phyloP scores from a whole-genome alignment of 306 rosid species.

The Clitoria ternatea region DNA sequence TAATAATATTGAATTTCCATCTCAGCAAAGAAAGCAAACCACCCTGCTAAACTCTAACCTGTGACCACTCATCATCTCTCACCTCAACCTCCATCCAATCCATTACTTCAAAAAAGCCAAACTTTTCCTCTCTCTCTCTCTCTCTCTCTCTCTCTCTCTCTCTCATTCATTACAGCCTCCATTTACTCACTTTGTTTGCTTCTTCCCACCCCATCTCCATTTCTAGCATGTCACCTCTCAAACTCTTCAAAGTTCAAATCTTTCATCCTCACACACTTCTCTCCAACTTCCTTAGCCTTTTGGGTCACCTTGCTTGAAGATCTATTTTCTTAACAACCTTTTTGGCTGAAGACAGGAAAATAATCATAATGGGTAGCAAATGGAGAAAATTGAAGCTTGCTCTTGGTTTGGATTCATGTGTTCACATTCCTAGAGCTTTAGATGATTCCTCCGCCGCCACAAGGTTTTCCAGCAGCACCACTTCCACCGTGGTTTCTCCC shows the following conservation, averaged over 20 bases:
- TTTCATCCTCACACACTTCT: constrained; percentile 1
- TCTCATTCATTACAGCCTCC: background rate
- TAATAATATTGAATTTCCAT: background rate
- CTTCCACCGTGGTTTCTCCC: constrained; percentile 35
- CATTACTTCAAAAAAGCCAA: constrained; percentile 9
- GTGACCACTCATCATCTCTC: constrained; percentile 8
- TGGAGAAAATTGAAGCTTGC: constrained; percentile 89
- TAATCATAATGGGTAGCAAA: constrained; percentile 52
- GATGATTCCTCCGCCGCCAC: constrained; percentile 43
- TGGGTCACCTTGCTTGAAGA: constrained; percentile 27
- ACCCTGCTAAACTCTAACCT: constrained; percentile 9
- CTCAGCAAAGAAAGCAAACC: constrained; percentile 1
- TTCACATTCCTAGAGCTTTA: constrained; percentile 53
- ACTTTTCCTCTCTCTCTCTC: background rate
- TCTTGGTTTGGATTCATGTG: constrained; percentile 61
- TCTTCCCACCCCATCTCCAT: background rate
- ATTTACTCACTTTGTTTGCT: background rate
- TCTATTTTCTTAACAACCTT: constrained; percentile 28
- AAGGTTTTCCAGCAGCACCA: constrained; percentile 33
- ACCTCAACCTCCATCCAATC: background rate
- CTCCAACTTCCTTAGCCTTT: background rate
- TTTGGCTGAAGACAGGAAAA: background rate
- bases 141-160: background rate
- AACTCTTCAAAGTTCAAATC: constrained; percentile 5
- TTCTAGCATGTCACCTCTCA: constrained; percentile 5